phyloP scores from a whole-genome alignment of 768 basidiomycete genomes.

The Floccularia luteovirens region DNA sequence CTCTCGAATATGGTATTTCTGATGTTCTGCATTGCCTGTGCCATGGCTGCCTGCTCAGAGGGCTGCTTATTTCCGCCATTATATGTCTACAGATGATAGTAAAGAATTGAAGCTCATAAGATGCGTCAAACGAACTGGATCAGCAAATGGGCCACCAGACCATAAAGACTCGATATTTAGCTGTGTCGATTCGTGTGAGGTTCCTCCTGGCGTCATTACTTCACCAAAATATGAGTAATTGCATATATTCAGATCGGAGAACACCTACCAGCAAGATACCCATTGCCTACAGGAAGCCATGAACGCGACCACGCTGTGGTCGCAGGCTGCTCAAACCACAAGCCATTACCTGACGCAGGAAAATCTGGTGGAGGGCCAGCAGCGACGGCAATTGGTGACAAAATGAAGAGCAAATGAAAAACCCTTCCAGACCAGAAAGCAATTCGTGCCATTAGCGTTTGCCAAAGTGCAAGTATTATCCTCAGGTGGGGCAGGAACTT shows the following conservation, averaged over 20 bases:
- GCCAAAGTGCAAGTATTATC: too few relatives aligned
- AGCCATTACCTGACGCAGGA: conserved; percentile 64
- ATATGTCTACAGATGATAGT: conserved; percentile 34
- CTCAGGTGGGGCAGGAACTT: too few relatives aligned
- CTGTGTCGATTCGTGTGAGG: conserved; percentile 49
- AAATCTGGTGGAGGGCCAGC: conserved; percentile 46
- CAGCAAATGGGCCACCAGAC: conserved; percentile 67
- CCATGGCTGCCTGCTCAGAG: conserved; percentile 32
- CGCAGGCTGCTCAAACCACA: conserved; percentile 59
- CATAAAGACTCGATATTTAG: conserved; percentile 74
- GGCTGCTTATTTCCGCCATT: conserved; percentile 63
- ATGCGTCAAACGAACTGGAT: conserved; percentile 36
- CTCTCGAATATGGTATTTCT: conserved; percentile 53
- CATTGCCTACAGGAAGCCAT: conserved; percentile 68
- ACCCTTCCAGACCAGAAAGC: too few relatives aligned
- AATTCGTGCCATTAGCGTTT: too few relatives aligned
- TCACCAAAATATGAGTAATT: background rate
- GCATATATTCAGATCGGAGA: background rate
- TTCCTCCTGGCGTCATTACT: conserved; percentile 66
- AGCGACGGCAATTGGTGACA: too few relatives aligned
- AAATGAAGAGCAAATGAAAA: too few relatives aligned
- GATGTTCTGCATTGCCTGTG: conserved; percentile 41
- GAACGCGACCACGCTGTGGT: conserved; percentile 50
- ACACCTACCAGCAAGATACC: conserved; percentile 56
- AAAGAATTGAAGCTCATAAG: background rate